phyloP scores from a whole-genome alignment of 441 rosid genomes.

The Macaranga tanarius region DNA sequence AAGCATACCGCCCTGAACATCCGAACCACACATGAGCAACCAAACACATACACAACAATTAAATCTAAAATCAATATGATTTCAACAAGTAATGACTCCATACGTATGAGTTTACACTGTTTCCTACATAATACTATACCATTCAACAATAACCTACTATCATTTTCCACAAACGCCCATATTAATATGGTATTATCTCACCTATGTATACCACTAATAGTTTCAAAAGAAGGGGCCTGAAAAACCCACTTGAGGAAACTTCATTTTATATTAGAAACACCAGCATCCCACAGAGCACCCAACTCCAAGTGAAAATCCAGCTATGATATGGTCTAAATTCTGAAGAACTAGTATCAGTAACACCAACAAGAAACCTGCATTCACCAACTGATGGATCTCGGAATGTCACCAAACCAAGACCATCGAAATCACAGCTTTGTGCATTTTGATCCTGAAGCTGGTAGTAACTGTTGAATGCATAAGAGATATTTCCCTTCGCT shows the following conservation, averaged over 20 bases:
- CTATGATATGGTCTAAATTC: slow-evolving; percentile 25
- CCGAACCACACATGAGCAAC: background rate
- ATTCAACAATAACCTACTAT: slow-evolving; percentile 21
- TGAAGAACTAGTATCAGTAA: slow-evolving; percentile 48
- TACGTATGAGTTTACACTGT: slow-evolving; percentile 13
- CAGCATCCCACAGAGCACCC: slow-evolving; percentile 41
- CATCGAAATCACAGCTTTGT: slow-evolving; percentile 76
- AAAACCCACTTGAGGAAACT: slow-evolving; percentile 34
- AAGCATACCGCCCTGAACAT: background rate
- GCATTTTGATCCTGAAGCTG: slow-evolving; percentile 77
- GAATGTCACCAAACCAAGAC: slow-evolving; percentile 84
- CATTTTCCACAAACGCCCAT: slow-evolving; percentile 26
- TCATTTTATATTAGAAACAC: slow-evolving; percentile 36
- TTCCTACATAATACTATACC: slow-evolving; percentile 16
- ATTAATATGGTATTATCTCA: slow-evolving; percentile 24
- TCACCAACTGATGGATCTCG: slow-evolving; percentile 82
- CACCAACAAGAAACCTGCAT: slow-evolving; percentile 89
- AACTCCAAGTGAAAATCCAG: slow-evolving; percentile 34
- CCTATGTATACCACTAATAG: slow-evolving; percentile 30
- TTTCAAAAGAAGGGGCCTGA: slow-evolving; percentile 36
- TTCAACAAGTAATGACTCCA: slow-evolving; percentile 15
- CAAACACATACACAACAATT: background rate
- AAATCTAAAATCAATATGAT: background rate
- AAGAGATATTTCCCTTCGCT: slow-evolving; percentile 78
- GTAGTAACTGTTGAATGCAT: slow-evolving; percentile 93